Evolutionary conservation across 768 basidiomycete species (phyloP), one percentile per base, ranked within the genome.

Genomic region (Termitomyces sp.): DNA sequence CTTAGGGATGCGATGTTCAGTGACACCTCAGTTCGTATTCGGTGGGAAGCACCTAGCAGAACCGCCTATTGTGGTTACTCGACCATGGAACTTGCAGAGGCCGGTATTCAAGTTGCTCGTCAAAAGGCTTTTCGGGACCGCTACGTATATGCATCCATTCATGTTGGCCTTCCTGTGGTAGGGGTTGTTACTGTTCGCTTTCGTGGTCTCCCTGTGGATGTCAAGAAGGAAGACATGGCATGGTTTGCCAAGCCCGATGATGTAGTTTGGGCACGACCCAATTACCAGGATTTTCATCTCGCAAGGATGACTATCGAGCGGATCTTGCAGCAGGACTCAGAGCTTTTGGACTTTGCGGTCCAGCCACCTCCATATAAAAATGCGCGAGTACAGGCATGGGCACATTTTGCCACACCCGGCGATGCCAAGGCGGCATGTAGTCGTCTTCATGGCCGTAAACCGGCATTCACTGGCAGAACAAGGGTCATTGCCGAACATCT

Each of bases 31-130:
- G 82, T 89, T 10, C 79, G 80, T 16, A 69, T 93, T 33, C 68
- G 75, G 16, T 89, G 87, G 81, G 80, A 83, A 5, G 80, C 79
- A 3, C 85, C 91, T 0, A 68, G 71, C 20, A 77, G 76, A 42
- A 73, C 74, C 1, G 88, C 80, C 0, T 93, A 82, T 58, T 83
- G 81, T 14, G 90, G 91, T 1, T 93, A 88, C 62, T 66, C 72
- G 0, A 79, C 75, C 0, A 62, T 73, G 52, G 71, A 73, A 43
- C 72, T 76, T 9, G 89, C 91, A 0, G 69, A 78, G 24, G 65
- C 69, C 22, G 88, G 81, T 2, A 78, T 90, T 6, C 69, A 72
- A 9, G 68, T 71, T 0, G 73, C 82, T 0, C 71, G 53, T 0
- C 71, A 39, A 16, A 71, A 62, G 1, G 71, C 73, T 0, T 67